Base-by-base conservation (phyloP, 495 filamentous ascomycete species). In the Aspergillus steynii region DNA sequence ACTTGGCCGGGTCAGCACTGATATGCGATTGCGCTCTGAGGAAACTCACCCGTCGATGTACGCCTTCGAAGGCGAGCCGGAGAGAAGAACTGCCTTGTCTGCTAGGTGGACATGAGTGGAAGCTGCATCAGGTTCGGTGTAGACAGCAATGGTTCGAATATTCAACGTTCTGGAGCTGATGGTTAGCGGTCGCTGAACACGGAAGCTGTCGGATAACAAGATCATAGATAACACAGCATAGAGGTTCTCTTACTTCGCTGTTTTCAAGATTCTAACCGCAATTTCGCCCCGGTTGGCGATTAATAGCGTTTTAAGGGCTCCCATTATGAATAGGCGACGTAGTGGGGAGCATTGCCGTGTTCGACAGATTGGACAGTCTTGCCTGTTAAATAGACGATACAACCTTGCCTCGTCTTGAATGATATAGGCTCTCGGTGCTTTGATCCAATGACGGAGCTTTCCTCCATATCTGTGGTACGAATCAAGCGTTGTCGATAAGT, bases 251-350 rank as follows among this genome's bases (percentile, higher is more conserved):
- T 63, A 77, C 74, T 66, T 73, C 14, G 74, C 74, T 29, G 80
- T 77, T 57, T 69, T 71, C 14, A 82, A 72, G 49, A 76, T 74
- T 27, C 83, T 63, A 29, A 78, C 77, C 0, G 85, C 84, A 49
- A 86, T 86, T 61, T 86, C 84, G 15, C 84, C 86, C 45, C 85
- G 76, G 68, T 88, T 88, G 25, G 75, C 75, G 29, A 79, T 64
- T 3, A 80, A 62, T n/a, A 78, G 53, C n/a, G 71, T 75, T 53
- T 74, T 73, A 3, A 78, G 62, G 15, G 59, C 61, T 54, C 75
- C 71, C 77, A 80, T 78, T 53, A 31, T 53, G 26, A 55, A 53
- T 46, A 26, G 50, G 28, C 5, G 31, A 56, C 29, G 31, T 26
- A 53, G 15, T 15, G 20, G 5, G 28, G 12, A 7, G 48, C 37